phyloP scores from a whole-genome alignment of 2,329 filamentous ascomycete genomes.

The Fusarium concolor region DNA sequence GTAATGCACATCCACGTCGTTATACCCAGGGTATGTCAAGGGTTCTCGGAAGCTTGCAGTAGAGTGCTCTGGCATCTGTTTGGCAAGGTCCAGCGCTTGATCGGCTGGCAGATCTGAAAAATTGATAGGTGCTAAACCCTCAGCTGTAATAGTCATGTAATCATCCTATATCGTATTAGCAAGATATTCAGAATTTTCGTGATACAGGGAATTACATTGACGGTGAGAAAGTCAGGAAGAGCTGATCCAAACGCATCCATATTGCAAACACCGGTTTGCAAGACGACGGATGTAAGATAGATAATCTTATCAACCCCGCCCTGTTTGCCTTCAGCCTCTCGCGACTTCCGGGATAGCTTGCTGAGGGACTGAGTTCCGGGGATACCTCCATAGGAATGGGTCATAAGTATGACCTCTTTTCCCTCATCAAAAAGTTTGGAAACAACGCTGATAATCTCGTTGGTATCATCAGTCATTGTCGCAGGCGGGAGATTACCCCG shows the following conservation, averaged over 20 bases:
- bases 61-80: conserved; percentile 24
- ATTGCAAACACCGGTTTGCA: conserved; percentile 9
- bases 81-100: conserved; percentile 4
- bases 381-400: conserved; percentile 32
- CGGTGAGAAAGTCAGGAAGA: conserved; percentile 1
- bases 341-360: conserved; percentile 10
- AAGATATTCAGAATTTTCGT: fast-evolving
- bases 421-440: conserved; percentile 7
- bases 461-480: conserved; percentile 26
- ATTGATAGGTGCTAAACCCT: not conserved
- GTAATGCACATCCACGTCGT: conserved; percentile 33
- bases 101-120: conserved; percentile 27
- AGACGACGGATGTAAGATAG: conserved; percentile 14
- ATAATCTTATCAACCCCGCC: conserved; percentile 21
- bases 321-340: not conserved
- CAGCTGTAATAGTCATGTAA: conserved; percentile 11
- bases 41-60: conserved; percentile 28
- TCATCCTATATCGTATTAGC: conserved; percentile 4
- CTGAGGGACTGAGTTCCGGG: conserved; percentile 16
- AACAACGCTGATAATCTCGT: conserved; percentile 8
- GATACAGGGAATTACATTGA: not conserved
- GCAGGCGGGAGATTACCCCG: not conserved
- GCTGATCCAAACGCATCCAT: conserved; percentile 11
- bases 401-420: conserved; percentile 9
- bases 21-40: conserved; percentile 29